Percentiles rank a stretch among this genome's conserved stretches.
Conservation (phyloP, 2,329 filamentous ascomycete species). For the Chaetoscypha palmicola region DNA sequence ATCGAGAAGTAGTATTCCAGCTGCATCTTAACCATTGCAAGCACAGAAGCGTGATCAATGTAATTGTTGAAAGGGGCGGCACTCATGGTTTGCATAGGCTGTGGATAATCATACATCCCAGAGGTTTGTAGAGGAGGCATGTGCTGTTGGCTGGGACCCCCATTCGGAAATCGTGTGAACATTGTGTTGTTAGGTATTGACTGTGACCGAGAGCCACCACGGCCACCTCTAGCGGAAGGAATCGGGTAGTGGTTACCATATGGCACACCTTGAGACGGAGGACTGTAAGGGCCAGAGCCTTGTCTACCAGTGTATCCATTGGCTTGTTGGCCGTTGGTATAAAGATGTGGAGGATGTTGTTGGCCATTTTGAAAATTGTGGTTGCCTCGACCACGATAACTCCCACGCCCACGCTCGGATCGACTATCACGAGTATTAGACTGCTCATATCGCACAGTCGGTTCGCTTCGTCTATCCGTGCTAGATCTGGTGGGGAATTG, state of each 20-base stretch:
- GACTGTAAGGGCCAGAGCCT: slow-evolving; percentile 29
- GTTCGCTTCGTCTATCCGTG: slow-evolving; percentile 29
- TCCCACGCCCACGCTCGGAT: slow-evolving; percentile 38
- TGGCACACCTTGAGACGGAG: slow-evolving; percentile 33
- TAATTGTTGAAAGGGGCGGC: slow-evolving; percentile 52
- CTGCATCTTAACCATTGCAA: slow-evolving; percentile 38
- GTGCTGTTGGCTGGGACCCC: slow-evolving; percentile 29
- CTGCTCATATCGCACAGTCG: slow-evolving; percentile 25
- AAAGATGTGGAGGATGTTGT: slow-evolving; percentile 30
- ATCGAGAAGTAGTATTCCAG: slow-evolving; percentile 96
- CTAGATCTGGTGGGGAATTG: slow-evolving; percentile 20
- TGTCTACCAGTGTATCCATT: slow-evolving; percentile 27
- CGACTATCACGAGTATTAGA: slow-evolving; percentile 31
- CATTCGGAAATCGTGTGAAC: slow-evolving; percentile 39
- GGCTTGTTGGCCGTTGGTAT: slow-evolving; percentile 33
- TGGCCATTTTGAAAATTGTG: slow-evolving; percentile 32
- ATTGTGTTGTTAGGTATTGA: slow-evolving; percentile 50
- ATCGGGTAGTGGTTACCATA: slow-evolving; percentile 29
- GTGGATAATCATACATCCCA: slow-evolving; percentile 50
- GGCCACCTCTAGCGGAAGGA: slow-evolving; percentile 36
- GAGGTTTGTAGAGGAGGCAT: slow-evolving; percentile 40
- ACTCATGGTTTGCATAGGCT: slow-evolving; percentile 47
- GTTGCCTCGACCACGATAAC: slow-evolving; percentile 37
- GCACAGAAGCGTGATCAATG: slow-evolving; percentile 46
- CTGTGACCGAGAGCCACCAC: slow-evolving; percentile 50